Evolutionary conservation across 805 yeast species (phyloP).

Genomic region (Yarrowia deformans): DNA sequence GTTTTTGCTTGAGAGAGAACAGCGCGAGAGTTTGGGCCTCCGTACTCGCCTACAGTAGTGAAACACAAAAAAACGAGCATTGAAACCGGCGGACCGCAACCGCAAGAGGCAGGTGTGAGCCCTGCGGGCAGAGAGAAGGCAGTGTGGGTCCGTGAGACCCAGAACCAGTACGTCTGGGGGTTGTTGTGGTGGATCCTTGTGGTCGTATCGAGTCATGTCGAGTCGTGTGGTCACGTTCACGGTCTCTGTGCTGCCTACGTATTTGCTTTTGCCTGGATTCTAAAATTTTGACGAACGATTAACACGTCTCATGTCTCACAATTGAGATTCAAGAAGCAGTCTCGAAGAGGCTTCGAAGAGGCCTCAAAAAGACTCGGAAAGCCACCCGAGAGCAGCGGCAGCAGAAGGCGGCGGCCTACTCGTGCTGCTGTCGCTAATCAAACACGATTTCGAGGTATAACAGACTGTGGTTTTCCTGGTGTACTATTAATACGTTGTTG

Average conservation of each 20-base stretch:
- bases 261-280: neutral
- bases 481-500: too few species aligned
- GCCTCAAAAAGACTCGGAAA: neutral
- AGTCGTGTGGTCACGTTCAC: too few species aligned
- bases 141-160: too few species aligned
- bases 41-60: constrained; percentile 18
- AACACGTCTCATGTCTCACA: constrained; percentile 20
- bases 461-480: too few species aligned
- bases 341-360: neutral
- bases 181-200: neutral
- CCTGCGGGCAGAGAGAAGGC: too few species aligned
- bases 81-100: neutral
- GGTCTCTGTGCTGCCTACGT: neutral
- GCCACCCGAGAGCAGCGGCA: too few species aligned
- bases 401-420: neutral
- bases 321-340: neutral
- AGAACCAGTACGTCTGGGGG: too few species aligned
- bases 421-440: constrained; percentile 9
- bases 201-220: too few species aligned
- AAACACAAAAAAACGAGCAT: constrained; percentile 6
- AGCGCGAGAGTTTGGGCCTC: too few species aligned
- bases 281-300: neutral
- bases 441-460: neutral
- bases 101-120: too few species aligned
- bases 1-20: too few species aligned